Evolutionary conservation across 257 asterid species (phyloP).

Genomic region (Solanum habrochaites): DNA sequence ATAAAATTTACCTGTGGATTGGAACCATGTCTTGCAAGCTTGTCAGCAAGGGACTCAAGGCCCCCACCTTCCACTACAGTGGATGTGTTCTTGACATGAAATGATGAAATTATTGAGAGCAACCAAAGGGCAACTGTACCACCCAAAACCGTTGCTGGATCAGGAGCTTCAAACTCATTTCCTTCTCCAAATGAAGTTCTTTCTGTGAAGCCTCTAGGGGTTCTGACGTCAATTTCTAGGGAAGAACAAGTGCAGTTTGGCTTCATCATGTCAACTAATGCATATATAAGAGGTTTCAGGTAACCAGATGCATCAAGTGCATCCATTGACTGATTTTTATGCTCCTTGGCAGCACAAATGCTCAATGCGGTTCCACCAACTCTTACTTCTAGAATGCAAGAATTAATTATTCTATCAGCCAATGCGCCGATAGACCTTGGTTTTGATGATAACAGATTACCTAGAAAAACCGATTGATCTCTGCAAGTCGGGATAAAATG

Average conservation of each 20-base stretch:
- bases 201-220: slow-evolving; percentile 38
- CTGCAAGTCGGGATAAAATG: slow-evolving; percentile 59
- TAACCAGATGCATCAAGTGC: slow-evolving; percentile 60
- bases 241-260: slow-evolving; percentile 31
- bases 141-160: slow-evolving; percentile 61
- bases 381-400: slow-evolving; percentile 66
- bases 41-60: slow-evolving; percentile 53
- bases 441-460: slow-evolving; percentile 35
- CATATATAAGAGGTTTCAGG: slow-evolving; percentile 52
- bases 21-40: slow-evolving; percentile 38
- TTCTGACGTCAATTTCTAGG: slow-evolving; percentile 34
- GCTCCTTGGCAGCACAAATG: slow-evolving; percentile 66
- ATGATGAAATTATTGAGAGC: slow-evolving; percentile 54
- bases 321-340: slow-evolving; percentile 33
- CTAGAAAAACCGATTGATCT: slow-evolving; percentile 48
- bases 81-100: slow-evolving; percentile 37
- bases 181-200: slow-evolving; percentile 36
- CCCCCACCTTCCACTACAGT: slow-evolving; percentile 74
- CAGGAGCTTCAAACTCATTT: slow-evolving; percentile 48
- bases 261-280: slow-evolving; percentile 69
- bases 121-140: slow-evolving; percentile 72
- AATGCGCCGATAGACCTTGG: slow-evolving; percentile 43
- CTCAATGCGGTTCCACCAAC: slow-evolving; percentile 59
- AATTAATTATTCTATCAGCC: slow-evolving; percentile 62
- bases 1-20: slow-evolving; percentile 34